Conservation (phyloP, 1,284 basidiomycete genomes). For the Mycosarcoma mackinlayi region DNA sequence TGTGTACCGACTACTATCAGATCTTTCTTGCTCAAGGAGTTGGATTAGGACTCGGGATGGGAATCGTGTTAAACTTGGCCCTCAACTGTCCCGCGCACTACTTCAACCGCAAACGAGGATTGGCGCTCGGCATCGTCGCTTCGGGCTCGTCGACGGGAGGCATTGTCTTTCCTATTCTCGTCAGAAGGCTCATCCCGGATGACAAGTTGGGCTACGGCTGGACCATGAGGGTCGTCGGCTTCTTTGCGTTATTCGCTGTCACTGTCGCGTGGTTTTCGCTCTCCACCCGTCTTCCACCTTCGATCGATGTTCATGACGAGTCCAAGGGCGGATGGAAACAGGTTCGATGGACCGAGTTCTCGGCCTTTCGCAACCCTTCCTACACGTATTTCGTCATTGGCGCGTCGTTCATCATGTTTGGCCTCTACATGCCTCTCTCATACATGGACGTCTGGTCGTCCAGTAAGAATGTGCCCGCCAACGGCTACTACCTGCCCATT, state of each 20-base stretch:
- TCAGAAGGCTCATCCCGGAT: constrained; percentile 35
- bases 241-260: constrained; percentile 44
- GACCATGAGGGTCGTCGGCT: constrained; percentile 53
- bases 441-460: constrained; percentile 51
- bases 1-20: constrained; percentile 56
- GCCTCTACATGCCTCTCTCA: constrained; percentile 54
- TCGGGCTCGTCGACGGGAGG: constrained; percentile 54
- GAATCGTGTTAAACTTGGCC: constrained; percentile 42
- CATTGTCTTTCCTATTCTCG: constrained; percentile 58
- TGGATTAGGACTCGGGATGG: constrained; percentile 55
- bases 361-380: constrained; percentile 43
- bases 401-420: constrained; percentile 44
- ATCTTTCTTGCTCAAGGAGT: constrained; percentile 59
- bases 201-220: constrained; percentile 54
- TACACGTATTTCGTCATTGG: constrained; percentile 45
- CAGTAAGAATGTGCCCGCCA: constrained; percentile 23
- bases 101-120: constrained; percentile 32
- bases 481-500: constrained; percentile 53
- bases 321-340: constrained; percentile 49
- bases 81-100: constrained; percentile 46
- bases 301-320: constrained; percentile 41
- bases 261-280: constrained; percentile 41
- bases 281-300: constrained; percentile 40
- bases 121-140: constrained; percentile 54
- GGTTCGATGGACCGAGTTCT: constrained; percentile 34